Conservation (phyloP, 2,329 filamentous ascomycete species). For the Dothidotthia symphoricarpi region DNA sequence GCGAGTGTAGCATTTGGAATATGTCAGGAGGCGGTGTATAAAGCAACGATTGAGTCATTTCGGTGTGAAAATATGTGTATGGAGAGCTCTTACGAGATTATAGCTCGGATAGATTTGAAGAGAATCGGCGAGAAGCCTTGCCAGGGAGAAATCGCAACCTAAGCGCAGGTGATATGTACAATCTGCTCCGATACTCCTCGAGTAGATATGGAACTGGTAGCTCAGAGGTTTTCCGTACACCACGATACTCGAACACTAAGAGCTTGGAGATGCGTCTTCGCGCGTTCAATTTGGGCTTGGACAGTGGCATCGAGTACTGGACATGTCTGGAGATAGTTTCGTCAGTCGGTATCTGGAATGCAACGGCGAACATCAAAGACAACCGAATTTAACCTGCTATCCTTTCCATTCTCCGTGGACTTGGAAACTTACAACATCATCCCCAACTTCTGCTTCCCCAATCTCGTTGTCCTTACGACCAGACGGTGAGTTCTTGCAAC, state of each 20-base stretch:
- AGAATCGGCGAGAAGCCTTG: too few species aligned
- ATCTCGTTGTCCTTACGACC: slow-evolving; percentile 6
- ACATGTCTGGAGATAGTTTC: slow-evolving; percentile 1
- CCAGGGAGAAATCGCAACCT: too few species aligned
- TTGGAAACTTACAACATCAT: slow-evolving; percentile 1
- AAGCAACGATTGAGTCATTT: too few species aligned
- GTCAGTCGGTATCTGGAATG: slow-evolving; percentile 4
- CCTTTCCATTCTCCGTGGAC: background rate
- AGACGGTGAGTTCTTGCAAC: background rate
- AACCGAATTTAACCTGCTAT: background rate
- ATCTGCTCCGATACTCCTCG: too few species aligned
- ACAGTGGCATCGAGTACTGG: slow-evolving; percentile 1
- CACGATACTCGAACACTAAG: slow-evolving; percentile 21
- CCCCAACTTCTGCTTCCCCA: background rate
- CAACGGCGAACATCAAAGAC: background rate
- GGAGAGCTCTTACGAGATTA: too few species aligned
- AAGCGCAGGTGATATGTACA: too few species aligned
- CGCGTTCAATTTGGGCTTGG: slow-evolving; percentile 5
- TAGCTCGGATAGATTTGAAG: too few species aligned
- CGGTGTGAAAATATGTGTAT: too few species aligned
- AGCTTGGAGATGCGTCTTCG: slow-evolving; percentile 10
- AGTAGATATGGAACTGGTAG: background rate
- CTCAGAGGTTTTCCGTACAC: slow-evolving; percentile 14
- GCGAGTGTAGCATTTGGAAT: too few species aligned
- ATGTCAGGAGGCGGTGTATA: too few species aligned